Percentiles rank a stretch among this genome's conserved stretches.
Evolutionary conservation across 306 rosid species (phyloP).

Genomic region (Sesbania bispinosa): DNA sequence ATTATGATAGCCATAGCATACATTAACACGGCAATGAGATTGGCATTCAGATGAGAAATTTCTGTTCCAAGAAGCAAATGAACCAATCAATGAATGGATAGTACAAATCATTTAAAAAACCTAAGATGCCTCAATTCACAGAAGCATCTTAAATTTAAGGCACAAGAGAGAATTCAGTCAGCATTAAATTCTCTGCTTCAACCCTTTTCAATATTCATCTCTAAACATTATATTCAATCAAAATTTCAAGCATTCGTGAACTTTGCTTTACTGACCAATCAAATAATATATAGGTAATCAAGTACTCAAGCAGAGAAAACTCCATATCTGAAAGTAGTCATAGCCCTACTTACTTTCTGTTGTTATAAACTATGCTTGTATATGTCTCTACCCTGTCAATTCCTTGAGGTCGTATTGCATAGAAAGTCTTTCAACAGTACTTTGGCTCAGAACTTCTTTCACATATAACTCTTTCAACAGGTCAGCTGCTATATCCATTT

Average conservation of each 20-base stretch:
- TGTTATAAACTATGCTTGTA: slow-evolving; percentile 2
- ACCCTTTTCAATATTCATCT: slow-evolving; percentile 20
- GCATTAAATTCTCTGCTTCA: not conserved
- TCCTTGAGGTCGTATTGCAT: slow-evolving; percentile 70
- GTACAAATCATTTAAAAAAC: not conserved
- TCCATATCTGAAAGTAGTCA: slow-evolving; percentile 16
- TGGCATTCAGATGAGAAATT: not conserved
- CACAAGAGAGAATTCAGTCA: not conserved
- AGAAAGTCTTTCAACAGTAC: slow-evolving; percentile 63
- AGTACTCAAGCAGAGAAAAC: slow-evolving; percentile 16
- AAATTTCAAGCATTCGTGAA: slow-evolving; percentile 31
- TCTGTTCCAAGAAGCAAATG: not conserved
- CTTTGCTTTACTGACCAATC: slow-evolving; percentile 12
- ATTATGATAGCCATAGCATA: not conserved
- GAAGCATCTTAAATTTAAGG: not conserved
- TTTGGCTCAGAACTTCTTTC: slow-evolving; percentile 57
- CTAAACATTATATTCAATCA: slow-evolving; percentile 21
- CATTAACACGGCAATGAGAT: not conserved
- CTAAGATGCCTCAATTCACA: not conserved
- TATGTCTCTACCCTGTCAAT: slow-evolving; percentile 29
- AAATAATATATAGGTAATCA: not conserved
- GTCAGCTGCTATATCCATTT: slow-evolving; percentile 54
- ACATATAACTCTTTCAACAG: slow-evolving; percentile 55
- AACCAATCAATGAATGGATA: not conserved
- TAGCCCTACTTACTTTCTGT: slow-evolving; percentile 20